Conservation (phyloP, 306 rosid genomes). For the Calophaca sinica region DNA sequence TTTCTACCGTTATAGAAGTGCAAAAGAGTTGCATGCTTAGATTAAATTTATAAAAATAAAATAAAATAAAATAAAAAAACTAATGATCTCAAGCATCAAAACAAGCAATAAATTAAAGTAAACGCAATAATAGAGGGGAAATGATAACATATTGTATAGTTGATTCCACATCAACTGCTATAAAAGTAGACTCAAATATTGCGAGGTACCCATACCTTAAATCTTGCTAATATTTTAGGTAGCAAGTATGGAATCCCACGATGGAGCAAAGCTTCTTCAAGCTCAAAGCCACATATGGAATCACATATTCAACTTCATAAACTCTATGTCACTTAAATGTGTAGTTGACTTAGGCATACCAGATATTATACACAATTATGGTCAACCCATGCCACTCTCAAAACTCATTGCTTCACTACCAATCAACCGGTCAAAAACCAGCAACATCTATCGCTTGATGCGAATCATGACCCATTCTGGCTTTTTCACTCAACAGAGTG, state of each 20-base stretch:
- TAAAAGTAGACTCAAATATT: background rate
- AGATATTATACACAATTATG: constrained; percentile 39
- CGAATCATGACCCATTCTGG: constrained; percentile 37
- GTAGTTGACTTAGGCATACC: constrained; percentile 35
- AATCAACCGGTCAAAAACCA: constrained; percentile 12
- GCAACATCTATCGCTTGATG: constrained; percentile 8
- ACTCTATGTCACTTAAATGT: constrained; percentile 43
- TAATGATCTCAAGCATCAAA: too few relatives aligned
- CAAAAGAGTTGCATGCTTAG: too few relatives aligned
- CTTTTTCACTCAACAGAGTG: constrained; percentile 4
- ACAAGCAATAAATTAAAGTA: too few relatives aligned
- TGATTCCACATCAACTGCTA: too few relatives aligned
- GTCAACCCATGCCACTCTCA: constrained; percentile 42
- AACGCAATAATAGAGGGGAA: too few relatives aligned
- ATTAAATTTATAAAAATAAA: too few relatives aligned
- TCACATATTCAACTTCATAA: constrained; percentile 38
- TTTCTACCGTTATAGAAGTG: too few relatives aligned
- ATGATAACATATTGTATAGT: too few relatives aligned
- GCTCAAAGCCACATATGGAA: constrained; percentile 42
- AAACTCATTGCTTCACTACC: constrained; percentile 39
- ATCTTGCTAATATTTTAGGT: background rate
- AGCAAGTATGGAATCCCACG: constrained; percentile 23
- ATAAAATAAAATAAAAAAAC: too few relatives aligned
- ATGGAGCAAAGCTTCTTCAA: constrained; percentile 7
- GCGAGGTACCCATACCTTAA: background rate